Evolutionary conservation across 192 early-diverging fungal genomes (phyloP), one percentile per base, ranked within the genome.

Genomic region (Umbelopsis ramanniana): DNA sequence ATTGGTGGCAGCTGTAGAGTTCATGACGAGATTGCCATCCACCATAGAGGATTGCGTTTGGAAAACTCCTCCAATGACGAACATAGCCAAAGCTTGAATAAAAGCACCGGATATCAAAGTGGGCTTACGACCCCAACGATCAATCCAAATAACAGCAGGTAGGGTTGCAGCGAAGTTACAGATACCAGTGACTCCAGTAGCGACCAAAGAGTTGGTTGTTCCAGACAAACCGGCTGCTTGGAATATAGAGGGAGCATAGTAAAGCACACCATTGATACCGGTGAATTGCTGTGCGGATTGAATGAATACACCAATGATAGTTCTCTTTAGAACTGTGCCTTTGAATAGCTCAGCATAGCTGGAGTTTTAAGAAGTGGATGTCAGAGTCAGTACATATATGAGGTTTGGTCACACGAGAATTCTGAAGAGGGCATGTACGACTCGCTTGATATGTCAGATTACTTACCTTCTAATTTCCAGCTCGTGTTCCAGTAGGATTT

Each of bases 191-290:
- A 92, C 82, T 40, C 90, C 91, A 22, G 89, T 82, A 4, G 87
- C 88, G 48, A 86, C 68, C 29, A 85, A 74, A 24, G 84, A 78
- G 17, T 83, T 68, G 24, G 83, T 82, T 47, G 70, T 46, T 60
- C 79, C 79, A 33, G 67, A 81, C 29, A 91, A 72, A 12, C 88
- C 84, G 12, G 86, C 76, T 10, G 87, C 86, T 67, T 82, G 77
- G 74, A 91, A 88, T n/a, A 90, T 86, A 0, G 82, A 79, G 17
- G 89, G 76, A 17, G 86, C 86, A 76, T 86, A 93, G 82, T 95
- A 95, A 69, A 94, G 80, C 11, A 93, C 75, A 37, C 87, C 85
- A 74, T 94, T 94, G 78, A 93, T 86, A 68, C 93, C 93, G 26
- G 89, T 90, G 24, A 87, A 80, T 75, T 94, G 92, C 75, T 93